A percentile compares a stretch with the other conserved stretches of the same genome.
These are phyloP conservation scores for Candida patagonica DNA, from an alignment of 805 yeast genomes.

Conservation along the genomic window DNA sequence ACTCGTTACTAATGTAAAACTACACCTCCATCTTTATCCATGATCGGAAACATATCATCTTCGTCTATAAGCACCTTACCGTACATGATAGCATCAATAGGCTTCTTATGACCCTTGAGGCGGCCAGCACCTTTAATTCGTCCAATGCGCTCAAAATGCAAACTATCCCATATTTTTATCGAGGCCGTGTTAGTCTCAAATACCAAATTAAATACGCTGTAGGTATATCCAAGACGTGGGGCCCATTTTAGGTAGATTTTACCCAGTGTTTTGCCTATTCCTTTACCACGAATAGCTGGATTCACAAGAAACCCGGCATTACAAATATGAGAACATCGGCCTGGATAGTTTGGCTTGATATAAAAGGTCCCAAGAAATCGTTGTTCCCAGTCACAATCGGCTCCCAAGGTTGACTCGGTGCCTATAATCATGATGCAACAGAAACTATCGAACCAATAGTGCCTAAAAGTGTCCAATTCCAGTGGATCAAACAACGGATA, in stretches of 20 bases:
- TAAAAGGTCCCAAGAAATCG: conserved; percentile 63
- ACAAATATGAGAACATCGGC: conserved; percentile 78
- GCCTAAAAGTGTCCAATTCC: conserved; percentile 41
- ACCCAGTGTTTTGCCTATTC: conserved; percentile 66
- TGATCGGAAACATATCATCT: no score
- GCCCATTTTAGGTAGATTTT: conserved; percentile 60
- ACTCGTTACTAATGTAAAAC: no score
- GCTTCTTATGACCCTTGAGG: conserved; percentile 51
- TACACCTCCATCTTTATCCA: no score
- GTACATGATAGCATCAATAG: conserved; percentile 69
- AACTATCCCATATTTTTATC: conserved; percentile 65
- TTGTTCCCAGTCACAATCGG: conserved; percentile 35
- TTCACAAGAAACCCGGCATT: conserved; percentile 81
- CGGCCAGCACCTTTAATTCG: conserved; percentile 62
- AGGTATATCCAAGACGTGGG: conserved; percentile 66
- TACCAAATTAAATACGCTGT: conserved; percentile 81
- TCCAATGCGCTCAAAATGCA: conserved; percentile 79
- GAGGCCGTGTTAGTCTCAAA: conserved; percentile 76
- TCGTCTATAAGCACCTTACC: conserved; percentile 46
- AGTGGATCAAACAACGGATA: conserved; percentile 46
- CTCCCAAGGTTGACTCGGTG: conserved; percentile 19
- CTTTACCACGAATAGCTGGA: conserved; percentile 48
- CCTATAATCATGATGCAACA: conserved; percentile 53
- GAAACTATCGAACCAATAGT: conserved; percentile 61
- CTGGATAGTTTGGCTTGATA: conserved; percentile 78